Evolutionary conservation across 2,329 filamentous ascomycete species (phyloP).

Genomic region (Aspergillus tamarii): DNA sequence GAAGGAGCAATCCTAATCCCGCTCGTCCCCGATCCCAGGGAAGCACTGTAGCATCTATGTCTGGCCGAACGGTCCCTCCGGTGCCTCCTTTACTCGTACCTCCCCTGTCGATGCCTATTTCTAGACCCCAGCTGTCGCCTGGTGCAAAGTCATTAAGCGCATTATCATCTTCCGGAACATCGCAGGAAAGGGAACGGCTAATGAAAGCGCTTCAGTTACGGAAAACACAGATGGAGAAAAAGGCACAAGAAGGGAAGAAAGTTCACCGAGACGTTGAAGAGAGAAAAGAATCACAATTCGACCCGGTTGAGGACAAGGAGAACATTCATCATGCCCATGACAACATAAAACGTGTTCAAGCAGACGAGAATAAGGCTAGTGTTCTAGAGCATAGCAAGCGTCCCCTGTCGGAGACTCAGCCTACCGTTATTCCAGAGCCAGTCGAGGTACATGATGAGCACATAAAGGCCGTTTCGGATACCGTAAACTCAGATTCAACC

Average conservation of each 20-base stretch:
- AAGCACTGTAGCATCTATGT: slow-evolving; percentile 34
- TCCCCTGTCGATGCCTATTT: slow-evolving; percentile 39
- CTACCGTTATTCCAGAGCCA: slow-evolving; percentile 7
- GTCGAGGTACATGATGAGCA: slow-evolving; percentile 6
- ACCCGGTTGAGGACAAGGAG: slow-evolving; percentile 29
- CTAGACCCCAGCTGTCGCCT: slow-evolving; percentile 40
- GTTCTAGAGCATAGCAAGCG: slow-evolving; percentile 19
- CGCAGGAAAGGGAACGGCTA: slow-evolving; percentile 85
- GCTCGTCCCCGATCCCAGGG: slow-evolving; percentile 50
- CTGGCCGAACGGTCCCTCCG: slow-evolving; percentile 37
- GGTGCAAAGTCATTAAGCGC: slow-evolving; percentile 50
- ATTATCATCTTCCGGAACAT: slow-evolving; percentile 61
- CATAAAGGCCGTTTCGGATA: slow-evolving; percentile 6
- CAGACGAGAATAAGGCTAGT: slow-evolving; percentile 11
- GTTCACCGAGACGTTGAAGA: slow-evolving; percentile 24
- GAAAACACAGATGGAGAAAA: slow-evolving; percentile 71
- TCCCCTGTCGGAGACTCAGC: slow-evolving; percentile 17
- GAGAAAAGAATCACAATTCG: slow-evolving; percentile 13
- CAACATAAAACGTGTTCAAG: slow-evolving; percentile 16
- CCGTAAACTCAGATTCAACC: slow-evolving; percentile 14
- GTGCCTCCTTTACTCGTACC: slow-evolving; percentile 45
- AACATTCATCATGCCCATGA: slow-evolving; percentile 31
- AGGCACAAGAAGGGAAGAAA: slow-evolving; percentile 34
- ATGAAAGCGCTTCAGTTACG: slow-evolving; percentile 93
- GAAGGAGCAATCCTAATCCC: slow-evolving; percentile 53